Conservation (phyloP, 495 filamentous ascomycete species). For the Tuber borchii region DNA sequence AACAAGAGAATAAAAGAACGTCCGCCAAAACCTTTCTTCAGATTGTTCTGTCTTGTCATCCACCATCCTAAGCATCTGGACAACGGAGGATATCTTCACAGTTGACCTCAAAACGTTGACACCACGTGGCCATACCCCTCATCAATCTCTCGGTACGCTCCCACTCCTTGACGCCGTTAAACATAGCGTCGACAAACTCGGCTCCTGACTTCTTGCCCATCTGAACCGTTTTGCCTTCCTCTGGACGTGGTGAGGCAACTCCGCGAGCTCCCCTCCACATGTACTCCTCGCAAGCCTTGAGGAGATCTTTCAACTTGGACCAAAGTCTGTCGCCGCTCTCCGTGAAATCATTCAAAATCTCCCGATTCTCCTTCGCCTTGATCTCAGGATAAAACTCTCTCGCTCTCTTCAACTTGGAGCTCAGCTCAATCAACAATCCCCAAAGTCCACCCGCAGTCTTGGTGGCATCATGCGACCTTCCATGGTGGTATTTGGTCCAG, state of each 20-base stretch:
- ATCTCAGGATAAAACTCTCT: slow-evolving; percentile 74
- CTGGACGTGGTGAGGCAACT: slow-evolving; percentile 50
- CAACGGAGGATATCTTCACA: slow-evolving; percentile 80
- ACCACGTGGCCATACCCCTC: slow-evolving; percentile 87
- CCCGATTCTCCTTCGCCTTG: slow-evolving; percentile 61
- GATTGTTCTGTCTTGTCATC: slow-evolving; percentile 19
- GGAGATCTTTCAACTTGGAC: slow-evolving; percentile 74
- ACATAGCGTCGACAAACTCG: slow-evolving; percentile 96
- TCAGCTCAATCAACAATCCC: slow-evolving; percentile 91
- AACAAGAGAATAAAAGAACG: slow-evolving; percentile 16
- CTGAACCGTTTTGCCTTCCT: slow-evolving; percentile 59
- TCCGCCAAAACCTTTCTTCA: slow-evolving; percentile 9
- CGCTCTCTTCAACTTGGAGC: slow-evolving; percentile 88
- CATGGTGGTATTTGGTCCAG: slow-evolving; percentile 94
- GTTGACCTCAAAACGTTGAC: slow-evolving; percentile 91
- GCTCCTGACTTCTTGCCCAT: slow-evolving; percentile 90
- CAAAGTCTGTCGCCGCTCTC: slow-evolving; percentile 84
- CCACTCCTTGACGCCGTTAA: slow-evolving; percentile 84
- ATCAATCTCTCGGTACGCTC: slow-evolving; percentile 94
- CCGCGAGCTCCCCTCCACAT: slow-evolving; percentile 77
- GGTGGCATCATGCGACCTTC: slow-evolving; percentile 75
- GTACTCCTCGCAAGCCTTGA: slow-evolving; percentile 84
- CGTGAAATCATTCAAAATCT: slow-evolving; percentile 85
- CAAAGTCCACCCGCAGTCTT: slow-evolving; percentile 93
- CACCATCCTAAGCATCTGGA: slow-evolving; percentile 42